Conservation (phyloP, 2,329 filamentous ascomycete species). For the Myrmaecium sp. region DNA sequence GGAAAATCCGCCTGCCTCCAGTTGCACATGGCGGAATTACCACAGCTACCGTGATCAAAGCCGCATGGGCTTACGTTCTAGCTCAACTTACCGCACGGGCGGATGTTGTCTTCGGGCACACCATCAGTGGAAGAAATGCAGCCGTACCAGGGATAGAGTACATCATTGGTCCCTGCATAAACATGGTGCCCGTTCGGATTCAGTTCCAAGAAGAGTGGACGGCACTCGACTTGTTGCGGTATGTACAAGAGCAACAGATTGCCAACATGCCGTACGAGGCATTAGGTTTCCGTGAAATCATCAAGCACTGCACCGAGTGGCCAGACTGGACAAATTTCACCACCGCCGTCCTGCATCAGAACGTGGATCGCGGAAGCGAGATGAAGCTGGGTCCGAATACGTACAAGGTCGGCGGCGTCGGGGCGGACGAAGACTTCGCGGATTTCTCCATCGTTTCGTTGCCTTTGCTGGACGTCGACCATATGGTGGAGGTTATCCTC, state of each 20-base stretch:
- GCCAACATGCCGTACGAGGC: constrained; percentile 19
- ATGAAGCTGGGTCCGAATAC: constrained; percentile 15
- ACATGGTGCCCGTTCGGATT: constrained; percentile 48
- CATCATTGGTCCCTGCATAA: constrained; percentile 49
- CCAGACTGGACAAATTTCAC: constrained; percentile 20
- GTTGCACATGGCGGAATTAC: constrained; percentile 38
- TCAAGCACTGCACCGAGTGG: constrained; percentile 18
- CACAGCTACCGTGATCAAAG: constrained; percentile 47
- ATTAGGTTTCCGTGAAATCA: constrained; percentile 18
- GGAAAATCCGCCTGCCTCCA: constrained; percentile 21
- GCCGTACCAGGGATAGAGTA: constrained; percentile 37
- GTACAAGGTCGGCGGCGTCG: constrained; percentile 14
- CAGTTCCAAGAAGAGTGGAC: constrained; percentile 27
- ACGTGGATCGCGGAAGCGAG: constrained; percentile 28
- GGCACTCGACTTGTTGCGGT: constrained; percentile 15
- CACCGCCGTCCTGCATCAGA: constrained; percentile 17
- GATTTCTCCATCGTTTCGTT: constrained; percentile 16
- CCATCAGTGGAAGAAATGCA: constrained; percentile 47
- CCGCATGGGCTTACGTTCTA: constrained; percentile 48
- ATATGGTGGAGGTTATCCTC: constrained; percentile 15
- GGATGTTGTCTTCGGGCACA: constrained; percentile 46
- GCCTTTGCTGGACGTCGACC: constrained; percentile 9
- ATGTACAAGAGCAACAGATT: constrained; percentile 27
- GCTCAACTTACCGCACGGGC: constrained; percentile 34
- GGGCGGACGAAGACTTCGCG: constrained; percentile 16